A percentile compares a stretch with the other conserved stretches of the same genome.
Conservation (phyloP, 352 stramenopile genomes). For the Blastocystis sp. region DNA sequence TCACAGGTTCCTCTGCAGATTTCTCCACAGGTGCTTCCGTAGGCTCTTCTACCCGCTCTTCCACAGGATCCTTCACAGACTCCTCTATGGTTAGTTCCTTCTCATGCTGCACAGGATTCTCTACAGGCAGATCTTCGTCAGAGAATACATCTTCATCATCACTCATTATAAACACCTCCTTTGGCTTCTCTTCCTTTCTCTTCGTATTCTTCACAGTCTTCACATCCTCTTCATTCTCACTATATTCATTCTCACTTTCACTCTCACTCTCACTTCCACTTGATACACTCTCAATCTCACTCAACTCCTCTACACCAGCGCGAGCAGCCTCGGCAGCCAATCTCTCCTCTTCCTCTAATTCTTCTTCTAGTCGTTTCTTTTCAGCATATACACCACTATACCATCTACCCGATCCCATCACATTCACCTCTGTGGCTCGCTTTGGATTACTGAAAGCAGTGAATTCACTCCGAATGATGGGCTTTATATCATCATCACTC, state of each 20-base stretch:
- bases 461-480: not conserved
- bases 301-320: not conserved
- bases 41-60: not conserved
- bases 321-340: not conserved
- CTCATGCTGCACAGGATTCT: not conserved
- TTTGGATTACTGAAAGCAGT: not conserved
- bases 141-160: slow-evolving; percentile 50
- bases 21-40: not conserved
- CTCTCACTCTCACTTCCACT: not conserved
- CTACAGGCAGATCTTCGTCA: slow-evolving; percentile 36
- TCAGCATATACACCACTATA: slow-evolving; percentile 42
- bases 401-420: slow-evolving; percentile 34
- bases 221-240: not conserved
- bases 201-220: slow-evolving; percentile 14
- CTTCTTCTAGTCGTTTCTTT: not conserved
- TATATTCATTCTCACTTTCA: slow-evolving; percentile 4
- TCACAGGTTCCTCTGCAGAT: slow-evolving; percentile 10
- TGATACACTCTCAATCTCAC: not conserved
- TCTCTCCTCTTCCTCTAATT: not conserved
- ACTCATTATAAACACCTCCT: slow-evolving; percentile 42
- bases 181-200: slow-evolving; percentile 1
- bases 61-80: not conserved
- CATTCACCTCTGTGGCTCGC: not conserved
- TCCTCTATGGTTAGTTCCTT: no score
- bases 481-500: slow-evolving; percentile 43